Evolutionary conservation across 1,139 yeast species (phyloP), one percentile per base, ranked within the genome.

Genomic region (Pichia sp.): DNA sequence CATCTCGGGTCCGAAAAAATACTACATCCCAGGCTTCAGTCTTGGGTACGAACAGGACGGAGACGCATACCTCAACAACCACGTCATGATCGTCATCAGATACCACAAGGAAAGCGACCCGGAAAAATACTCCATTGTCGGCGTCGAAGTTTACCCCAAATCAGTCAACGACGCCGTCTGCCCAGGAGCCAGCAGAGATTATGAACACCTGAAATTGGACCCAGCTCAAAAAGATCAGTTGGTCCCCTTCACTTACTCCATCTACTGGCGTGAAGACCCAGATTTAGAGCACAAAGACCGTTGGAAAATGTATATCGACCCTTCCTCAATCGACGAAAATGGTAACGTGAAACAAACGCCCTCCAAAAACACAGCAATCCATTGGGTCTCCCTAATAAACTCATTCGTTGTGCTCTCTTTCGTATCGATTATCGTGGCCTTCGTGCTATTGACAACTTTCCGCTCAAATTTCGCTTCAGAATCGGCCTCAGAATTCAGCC

Each of bases 61-160:
- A 20, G 71, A 78, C 43, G 73, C 84, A 10, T 86, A 81, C 65
- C 62, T 90, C 42, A 82, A 90, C 68, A 91, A 89, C 67, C 97
- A 91, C 67, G 83, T 86, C 10, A 85, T 87, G 84, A 67, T 91
- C 58, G 93, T 90, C 24, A 76, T 91, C 48, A 77, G 96, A 64
- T 87, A 84, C 70, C 87, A 90, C 61, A 75, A 76, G 33, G 85
- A 84, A 61, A 64, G 70, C 20, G 77, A 77, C 3, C 51, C 55
- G 31, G 68, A 46, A 8, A 27, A 73, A 52, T 74, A 78, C 61
- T 79, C 87, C 2, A 87, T 91, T 62, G 96, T 90, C 27, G 97
- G 96, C 0, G 88, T 90, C 63, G 97, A 91, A 71, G 90, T 89
- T 8, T 90, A 90, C 65, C 97, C 97, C 10, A 85, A 83, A 68